These are phyloP conservation scores for Carex scoparia DNA, from an alignment of 176 grass and related monocot species.

Conservation along the genomic window DNA sequence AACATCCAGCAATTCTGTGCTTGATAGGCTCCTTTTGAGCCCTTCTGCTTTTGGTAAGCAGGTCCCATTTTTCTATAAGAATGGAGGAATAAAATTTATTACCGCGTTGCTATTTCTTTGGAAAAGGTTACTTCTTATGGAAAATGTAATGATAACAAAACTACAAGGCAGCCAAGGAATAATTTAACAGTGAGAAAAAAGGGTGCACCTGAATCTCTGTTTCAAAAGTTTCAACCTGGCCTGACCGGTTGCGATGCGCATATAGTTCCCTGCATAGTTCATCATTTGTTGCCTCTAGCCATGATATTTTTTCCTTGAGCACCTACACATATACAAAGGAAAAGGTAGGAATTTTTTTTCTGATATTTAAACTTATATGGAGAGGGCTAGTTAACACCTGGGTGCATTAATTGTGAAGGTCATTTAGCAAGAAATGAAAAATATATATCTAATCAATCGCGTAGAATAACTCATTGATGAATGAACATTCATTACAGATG, in stretches of 20 bases:
- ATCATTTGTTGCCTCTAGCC: slow-evolving; percentile 89
- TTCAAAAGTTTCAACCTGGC: slow-evolving; percentile 47
- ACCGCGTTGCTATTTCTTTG: not conserved
- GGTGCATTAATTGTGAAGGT: not conserved
- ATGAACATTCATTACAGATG: not conserved
- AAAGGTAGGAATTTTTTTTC: not conserved
- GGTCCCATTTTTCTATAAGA: slow-evolving; percentile 66
- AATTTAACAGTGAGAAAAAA: slow-evolving; percentile 23
- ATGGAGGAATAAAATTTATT: slow-evolving; percentile 11
- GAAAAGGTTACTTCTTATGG: not conserved
- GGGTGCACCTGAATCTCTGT: slow-evolving; percentile 54
- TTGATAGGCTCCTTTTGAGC: slow-evolving; percentile 89
- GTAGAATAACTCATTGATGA: not conserved
- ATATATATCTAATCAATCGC: not conserved
- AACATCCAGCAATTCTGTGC: slow-evolving; percentile 67
- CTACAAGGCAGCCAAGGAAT: slow-evolving; percentile 14
- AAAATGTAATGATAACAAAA: not conserved
- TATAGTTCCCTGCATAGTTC: slow-evolving; percentile 81
- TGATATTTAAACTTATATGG: not conserved
- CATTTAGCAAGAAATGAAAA: slow-evolving; percentile 1
- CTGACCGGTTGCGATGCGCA: slow-evolving; percentile 37
- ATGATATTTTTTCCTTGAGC: slow-evolving; percentile 86
- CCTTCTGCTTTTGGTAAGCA: slow-evolving; percentile 73
- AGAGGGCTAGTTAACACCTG: not conserved
- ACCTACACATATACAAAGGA: slow-evolving; percentile 39